Percentiles rank a stretch among this genome's conserved stretches.
Evolutionary conservation across 495 filamentous ascomycete genomes (phyloP).

Genomic region (Talaromyces stipitatus): DNA sequence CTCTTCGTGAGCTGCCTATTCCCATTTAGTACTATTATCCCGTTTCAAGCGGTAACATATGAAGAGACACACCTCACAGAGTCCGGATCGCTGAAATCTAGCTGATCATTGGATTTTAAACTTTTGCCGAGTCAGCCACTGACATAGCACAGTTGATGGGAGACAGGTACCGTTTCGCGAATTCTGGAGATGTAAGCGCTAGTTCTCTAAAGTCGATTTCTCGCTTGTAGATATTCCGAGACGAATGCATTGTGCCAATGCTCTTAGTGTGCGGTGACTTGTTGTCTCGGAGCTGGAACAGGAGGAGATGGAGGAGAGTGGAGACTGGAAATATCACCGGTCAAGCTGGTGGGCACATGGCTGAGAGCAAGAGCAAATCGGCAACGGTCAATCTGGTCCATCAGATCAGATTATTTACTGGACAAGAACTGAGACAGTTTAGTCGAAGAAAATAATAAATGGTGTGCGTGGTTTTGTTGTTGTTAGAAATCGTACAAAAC

Average conservation of each 20-base stretch:
- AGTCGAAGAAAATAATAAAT: not conserved
- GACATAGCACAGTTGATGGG: not conserved
- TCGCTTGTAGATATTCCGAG: slow-evolving; percentile 46
- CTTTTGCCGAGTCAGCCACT: slow-evolving; percentile 18
- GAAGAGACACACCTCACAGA: slow-evolving; percentile 51
- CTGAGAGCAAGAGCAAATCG: not conserved
- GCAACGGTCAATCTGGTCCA: not conserved
- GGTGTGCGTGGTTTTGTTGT: not conserved
- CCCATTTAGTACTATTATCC: not conserved
- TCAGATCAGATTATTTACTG: too few species aligned
- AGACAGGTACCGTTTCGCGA: slow-evolving; percentile 42
- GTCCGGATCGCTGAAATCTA: slow-evolving; percentile 77
- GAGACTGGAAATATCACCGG: not conserved
- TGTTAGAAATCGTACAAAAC: not conserved
- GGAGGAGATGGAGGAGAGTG: not conserved
- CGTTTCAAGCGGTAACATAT: not conserved
- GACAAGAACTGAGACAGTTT: not conserved
- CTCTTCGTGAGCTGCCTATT: slow-evolving; percentile 70
- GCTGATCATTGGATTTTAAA: slow-evolving; percentile 53
- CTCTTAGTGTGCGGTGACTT: not conserved
- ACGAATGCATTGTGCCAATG: slow-evolving; percentile 20
- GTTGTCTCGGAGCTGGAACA: too few species aligned
- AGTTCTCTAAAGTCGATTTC: slow-evolving; percentile 56
- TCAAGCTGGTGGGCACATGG: not conserved
- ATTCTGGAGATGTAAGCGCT: slow-evolving; percentile 48